Percentiles rank a stretch among this genome's conserved stretches.
phyloP scores from a whole-genome alignment of 306 rosid genomes.

The Corylus avellana region DNA sequence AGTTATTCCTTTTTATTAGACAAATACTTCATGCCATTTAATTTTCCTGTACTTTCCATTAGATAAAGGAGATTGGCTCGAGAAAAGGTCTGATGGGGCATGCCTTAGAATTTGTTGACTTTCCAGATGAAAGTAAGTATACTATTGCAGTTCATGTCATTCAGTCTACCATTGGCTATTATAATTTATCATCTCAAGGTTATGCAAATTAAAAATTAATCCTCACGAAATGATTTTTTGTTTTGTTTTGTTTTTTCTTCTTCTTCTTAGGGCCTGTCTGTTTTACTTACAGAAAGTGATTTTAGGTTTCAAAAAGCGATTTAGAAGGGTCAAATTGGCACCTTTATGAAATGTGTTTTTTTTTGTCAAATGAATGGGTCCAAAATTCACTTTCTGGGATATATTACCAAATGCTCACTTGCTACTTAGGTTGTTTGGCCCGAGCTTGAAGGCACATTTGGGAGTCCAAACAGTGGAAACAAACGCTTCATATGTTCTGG shows the following conservation, averaged over 20 bases:
- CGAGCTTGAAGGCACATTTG: not conserved
- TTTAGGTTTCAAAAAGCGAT: not conserved
- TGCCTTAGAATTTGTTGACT: constrained; percentile 62
- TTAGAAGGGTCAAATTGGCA: not conserved
- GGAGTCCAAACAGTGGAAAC: not conserved
- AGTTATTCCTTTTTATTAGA: not conserved
- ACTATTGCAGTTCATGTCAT: not conserved
- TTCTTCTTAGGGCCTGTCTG: not conserved
- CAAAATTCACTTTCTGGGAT: not conserved
- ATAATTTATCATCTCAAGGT: constrained; percentile 3
- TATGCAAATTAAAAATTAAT: not conserved
- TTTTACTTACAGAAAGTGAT: not conserved
- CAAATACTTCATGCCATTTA: constrained; percentile 11
- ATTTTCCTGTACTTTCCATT: constrained; percentile 23
- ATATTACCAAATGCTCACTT: not conserved
- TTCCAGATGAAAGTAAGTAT: constrained; percentile 69
- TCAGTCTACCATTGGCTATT: not conserved
- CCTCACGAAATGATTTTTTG: not conserved
- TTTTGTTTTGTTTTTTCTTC: not conserved
- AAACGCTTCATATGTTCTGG: not conserved
- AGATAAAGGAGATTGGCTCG: constrained; percentile 47
- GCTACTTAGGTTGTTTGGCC: not conserved
- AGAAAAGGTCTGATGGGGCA: constrained; percentile 25
- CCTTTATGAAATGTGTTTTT: not conserved
- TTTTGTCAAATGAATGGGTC: not conserved